A percentile compares a stretch with the other conserved stretches of the same genome.
These are phyloP conservation scores for Asterophora lycoperdoides DNA, from an alignment of 768 basidiomycete species.

Conservation along the genomic window DNA sequence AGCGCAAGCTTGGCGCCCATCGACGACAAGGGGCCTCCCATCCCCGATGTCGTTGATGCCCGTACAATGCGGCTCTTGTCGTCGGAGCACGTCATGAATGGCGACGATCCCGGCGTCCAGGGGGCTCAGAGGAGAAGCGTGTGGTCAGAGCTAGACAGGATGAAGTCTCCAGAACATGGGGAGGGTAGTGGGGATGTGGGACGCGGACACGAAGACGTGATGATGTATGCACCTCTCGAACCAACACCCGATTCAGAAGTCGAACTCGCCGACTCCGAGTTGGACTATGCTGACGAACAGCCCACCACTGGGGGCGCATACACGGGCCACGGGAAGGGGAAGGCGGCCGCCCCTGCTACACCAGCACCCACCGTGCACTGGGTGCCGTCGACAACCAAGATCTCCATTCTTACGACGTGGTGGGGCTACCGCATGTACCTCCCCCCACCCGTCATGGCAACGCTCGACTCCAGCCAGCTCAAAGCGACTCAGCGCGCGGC, in stretches of 20 bases:
- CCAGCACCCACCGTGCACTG: conserved; percentile 43
- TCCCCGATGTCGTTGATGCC: conserved; percentile 42
- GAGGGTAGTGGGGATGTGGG: conserved; percentile 12
- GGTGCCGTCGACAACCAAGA: conserved; percentile 69
- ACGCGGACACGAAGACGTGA: conserved; percentile 49
- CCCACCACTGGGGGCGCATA: conserved; percentile 6
- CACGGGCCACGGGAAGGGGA: conserved; percentile 10
- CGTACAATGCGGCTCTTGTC: conserved; percentile 48
- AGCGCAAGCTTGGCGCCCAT: not conserved
- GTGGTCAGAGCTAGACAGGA: conserved; percentile 56
- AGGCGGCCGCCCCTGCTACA: conserved; percentile 1
- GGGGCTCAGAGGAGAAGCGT: conserved; percentile 39
- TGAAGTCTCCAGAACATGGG: conserved; percentile 23
- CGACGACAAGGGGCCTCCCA: conserved; percentile 32
- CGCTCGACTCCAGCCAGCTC: conserved; percentile 58
- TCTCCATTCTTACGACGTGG: conserved; percentile 76
- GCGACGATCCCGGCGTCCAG: conserved; percentile 29
- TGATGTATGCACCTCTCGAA: conserved; percentile 73
- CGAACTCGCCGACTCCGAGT: conserved; percentile 63
- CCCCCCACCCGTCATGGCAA: conserved; percentile 68
- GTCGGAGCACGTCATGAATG: conserved; percentile 63
- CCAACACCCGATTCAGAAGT: conserved; percentile 60
- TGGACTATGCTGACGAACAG: conserved; percentile 37
- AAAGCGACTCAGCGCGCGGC: conserved; percentile 72
- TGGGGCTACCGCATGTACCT: conserved; percentile 78